Evolutionary conservation across 140 eudicot species (phyloP).

Genomic region (Flaveria floridana): DNA sequence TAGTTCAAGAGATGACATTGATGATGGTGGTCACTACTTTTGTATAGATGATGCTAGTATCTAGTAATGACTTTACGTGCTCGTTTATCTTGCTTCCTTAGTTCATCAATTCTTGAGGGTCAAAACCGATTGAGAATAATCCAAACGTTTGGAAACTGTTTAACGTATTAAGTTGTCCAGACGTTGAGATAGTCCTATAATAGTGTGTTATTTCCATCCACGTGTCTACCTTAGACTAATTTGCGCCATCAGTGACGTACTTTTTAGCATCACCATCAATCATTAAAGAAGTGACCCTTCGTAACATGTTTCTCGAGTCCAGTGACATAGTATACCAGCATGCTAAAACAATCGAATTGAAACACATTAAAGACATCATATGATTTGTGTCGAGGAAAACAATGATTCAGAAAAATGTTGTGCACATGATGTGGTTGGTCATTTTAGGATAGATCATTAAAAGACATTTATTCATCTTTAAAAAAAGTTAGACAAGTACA

Average conservation of each 20-base stretch:
- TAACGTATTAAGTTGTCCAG: not conserved
- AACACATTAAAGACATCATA: not conserved
- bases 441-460: not conserved
- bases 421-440: slow-evolving; percentile 25
- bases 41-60: not conserved
- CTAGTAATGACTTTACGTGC: not conserved
- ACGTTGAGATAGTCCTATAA: not conserved
- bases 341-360: not conserved
- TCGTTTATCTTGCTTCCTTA: not conserved
- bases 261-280: not conserved
- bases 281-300: not conserved
- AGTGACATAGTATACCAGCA: not conserved
- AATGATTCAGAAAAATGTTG: not conserved
- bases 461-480: not conserved
- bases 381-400: not conserved
- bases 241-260: too few relatives aligned
- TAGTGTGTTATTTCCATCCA: not conserved
- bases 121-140: not conserved
- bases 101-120: not conserved
- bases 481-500: not conserved
- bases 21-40: not conserved
- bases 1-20: not conserved
- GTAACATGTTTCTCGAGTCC: not conserved
- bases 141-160: not conserved
- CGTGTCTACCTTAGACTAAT: too few relatives aligned